Percentiles rank a stretch among this genome's conserved stretches.
phyloP scores from a whole-genome alignment of 169 alveolate species.

The Eimeria acervulina region DNA sequence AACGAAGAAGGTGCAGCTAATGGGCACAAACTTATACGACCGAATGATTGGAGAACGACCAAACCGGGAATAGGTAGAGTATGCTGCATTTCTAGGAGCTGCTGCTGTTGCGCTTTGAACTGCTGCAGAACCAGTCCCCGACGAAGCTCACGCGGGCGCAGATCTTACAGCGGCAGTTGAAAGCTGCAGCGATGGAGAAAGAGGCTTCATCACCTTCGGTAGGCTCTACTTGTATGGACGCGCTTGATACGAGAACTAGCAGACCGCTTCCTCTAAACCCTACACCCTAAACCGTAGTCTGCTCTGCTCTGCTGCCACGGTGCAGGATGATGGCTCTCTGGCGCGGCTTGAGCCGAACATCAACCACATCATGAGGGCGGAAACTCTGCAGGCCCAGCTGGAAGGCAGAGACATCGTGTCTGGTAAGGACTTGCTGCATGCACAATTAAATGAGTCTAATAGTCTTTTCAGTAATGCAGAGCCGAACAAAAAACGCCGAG shows the following conservation, averaged over 20 bases:
- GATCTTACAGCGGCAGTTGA: conserved; percentile 67
- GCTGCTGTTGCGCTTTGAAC: conserved; percentile 2
- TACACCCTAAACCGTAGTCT: background rate
- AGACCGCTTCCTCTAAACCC: background rate
- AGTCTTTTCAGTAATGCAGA: too few relatives aligned
- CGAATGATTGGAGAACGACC: background rate
- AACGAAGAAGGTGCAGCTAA: conserved; percentile 51
- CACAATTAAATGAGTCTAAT: background rate
- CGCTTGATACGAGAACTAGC: background rate
- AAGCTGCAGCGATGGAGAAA: conserved; percentile 74
- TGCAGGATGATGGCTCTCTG: conserved; percentile 65
- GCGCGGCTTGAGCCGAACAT: conserved; percentile 64
- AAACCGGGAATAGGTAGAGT: background rate
- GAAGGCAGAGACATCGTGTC: conserved; percentile 53
- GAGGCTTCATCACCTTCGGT: conserved; percentile 60
- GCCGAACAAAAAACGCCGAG: background rate
- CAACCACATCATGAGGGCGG: conserved; percentile 71
- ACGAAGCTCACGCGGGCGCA: conserved; percentile 79
- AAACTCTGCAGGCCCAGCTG: conserved; percentile 61
- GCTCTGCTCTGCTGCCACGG: background rate
- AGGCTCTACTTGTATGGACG: background rate
- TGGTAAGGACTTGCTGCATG: background rate
- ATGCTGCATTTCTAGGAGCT: background rate
- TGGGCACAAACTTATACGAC: background rate
- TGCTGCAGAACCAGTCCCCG: conserved; percentile 39